Base-by-base conservation (phyloP, 2,329 filamentous ascomycete species). In the Aspergillus fumigatiaffinis region DNA sequence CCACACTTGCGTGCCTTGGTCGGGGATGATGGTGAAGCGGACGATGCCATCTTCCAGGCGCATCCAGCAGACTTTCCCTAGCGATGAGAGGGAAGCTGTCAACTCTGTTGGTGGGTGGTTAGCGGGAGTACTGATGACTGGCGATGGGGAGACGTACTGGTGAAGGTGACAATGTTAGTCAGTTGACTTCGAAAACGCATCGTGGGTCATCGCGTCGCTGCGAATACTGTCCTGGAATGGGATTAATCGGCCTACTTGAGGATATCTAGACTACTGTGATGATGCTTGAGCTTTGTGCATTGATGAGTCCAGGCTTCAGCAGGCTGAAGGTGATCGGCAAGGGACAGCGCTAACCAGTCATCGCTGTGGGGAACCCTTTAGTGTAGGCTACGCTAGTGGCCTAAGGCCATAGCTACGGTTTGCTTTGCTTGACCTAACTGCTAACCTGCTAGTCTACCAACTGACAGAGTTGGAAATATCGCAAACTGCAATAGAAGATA, bases 1-100 rank as follows among this genome's bases (percentile, higher is more conserved):
- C 94, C 94, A 99, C 54, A 97, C 93, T 80, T 97, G 93, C 8
- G 91, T 95, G 59, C 94, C 93, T 68, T 90, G 88, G 71, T 97
- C 92, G 0, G 94, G 92, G 60, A 97, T 93, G 68, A 97, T 90
- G 59, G 94, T 97, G 77, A 99, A 96, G 66, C 92, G 92, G 56
- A 93, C 87, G 55, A 88, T 87, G 58, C 92, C 87, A 76, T 95
- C 86, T 76, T 93, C 91, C 35, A 99, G 84, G 63, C 92, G 89
- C 62, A 96, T 82, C 92, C 92, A 96, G 49, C 90, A 91, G 61
- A 95, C 88, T 74, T 93, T 92, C 64, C 92, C 91, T 20, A 88
- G 76, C 14, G 84, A 86, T 28, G 83, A 80, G 53, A 88, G 78
- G 4, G 85, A 87, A 14, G 84, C 83, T 12, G 82, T 84, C 61